Evolutionary conservation across 108 stramenopile genomes (phyloP).

Genomic region (Aureococcus anophagefferens): DNA sequence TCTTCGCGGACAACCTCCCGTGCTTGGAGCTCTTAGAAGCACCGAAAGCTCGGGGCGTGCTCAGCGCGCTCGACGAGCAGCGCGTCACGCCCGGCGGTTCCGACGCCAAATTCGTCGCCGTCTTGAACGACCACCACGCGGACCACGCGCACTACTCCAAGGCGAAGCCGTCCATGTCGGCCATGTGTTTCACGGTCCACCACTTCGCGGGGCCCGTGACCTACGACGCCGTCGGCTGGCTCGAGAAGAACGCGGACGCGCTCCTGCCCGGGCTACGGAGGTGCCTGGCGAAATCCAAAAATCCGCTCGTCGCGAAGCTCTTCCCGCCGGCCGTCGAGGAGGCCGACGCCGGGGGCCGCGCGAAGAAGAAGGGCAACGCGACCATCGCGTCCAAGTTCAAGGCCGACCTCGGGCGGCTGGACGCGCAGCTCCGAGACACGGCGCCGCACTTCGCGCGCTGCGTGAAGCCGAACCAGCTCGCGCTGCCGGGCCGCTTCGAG

Average conservation of each 20-base stretch:
- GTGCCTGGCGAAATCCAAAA: constrained; percentile 12
- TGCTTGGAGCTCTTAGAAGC: constrained; percentile 37
- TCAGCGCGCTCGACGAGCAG: constrained; percentile 71
- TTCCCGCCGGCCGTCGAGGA: too few relatives aligned
- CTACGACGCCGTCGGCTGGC: constrained; percentile 68
- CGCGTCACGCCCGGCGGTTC: too few relatives aligned
- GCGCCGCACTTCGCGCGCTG: not conserved
- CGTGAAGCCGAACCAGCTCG: not conserved
- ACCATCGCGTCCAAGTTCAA: constrained; percentile 8
- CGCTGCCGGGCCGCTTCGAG: constrained; percentile 63
- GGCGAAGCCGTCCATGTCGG: too few relatives aligned
- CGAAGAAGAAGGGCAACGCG: too few relatives aligned
- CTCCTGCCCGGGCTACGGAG: constrained; percentile 61
- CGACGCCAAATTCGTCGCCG: too few relatives aligned
- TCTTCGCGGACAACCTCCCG: constrained; percentile 29
- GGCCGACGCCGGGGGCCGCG: too few relatives aligned
- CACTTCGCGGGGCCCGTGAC: constrained; percentile 31
- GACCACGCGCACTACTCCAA: too few relatives aligned
- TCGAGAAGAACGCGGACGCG: constrained; percentile 85
- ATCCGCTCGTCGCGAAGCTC: constrained; percentile 7
- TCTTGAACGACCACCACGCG: too few relatives aligned
- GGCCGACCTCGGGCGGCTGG: constrained; percentile 3
- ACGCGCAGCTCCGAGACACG: not conserved
- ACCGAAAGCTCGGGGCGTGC: constrained; percentile 57
- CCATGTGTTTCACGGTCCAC: constrained; percentile 34